Evolutionary conservation across 1,284 basidiomycete genomes (phyloP), one percentile per base, ranked within the genome.

Genomic region (Naganishia cerealis): DNA sequence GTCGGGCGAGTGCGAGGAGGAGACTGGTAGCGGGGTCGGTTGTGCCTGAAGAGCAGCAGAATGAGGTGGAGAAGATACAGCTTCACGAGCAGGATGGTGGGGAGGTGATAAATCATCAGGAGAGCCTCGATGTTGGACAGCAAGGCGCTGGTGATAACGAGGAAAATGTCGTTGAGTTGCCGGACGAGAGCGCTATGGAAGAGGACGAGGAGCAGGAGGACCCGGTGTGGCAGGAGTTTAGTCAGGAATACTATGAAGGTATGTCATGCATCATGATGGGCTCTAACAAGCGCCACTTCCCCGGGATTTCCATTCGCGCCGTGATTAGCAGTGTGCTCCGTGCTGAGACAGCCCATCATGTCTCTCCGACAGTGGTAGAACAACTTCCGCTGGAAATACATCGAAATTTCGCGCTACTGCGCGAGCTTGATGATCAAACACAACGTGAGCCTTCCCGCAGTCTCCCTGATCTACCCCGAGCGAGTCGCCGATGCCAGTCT

Each of bases 301-400:
- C n/a, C 2, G 13, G 46, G 2, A 43, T 39, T 6, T 21, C 58
- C 29, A 33, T 33, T 33, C 6, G 29, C 29, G 29, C 29, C 2
- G 6, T 33, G n/a, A n/a, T 6, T 33, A 2, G 29, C 24, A 15
- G 13, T 29, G 33, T 33, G 33, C 4, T 6, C 16, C 12, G 40
- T 16, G n/a, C 24, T 36, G 26, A 67, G 40, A 18, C 10, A 12
- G 6, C 3, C 29, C 29, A 33, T 15, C 52, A 26, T 46, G 46
- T 18, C 9, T 2, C 12, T 40, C 26, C 16, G 21, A 39, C 71
- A 91, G 90, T 89, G 63, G 85, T 93, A 65, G 92, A 94, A 74
- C 91, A 94, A 78, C 80, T 95, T 6, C 92, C 93, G 2, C 81
- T 94, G 68, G 90, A 90, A 65, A 78, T 95, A 63, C 89, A 91